Evolutionary conservation across 768 basidiomycete species (phyloP).

Genomic region (Coprinopsis marcescibilis): DNA sequence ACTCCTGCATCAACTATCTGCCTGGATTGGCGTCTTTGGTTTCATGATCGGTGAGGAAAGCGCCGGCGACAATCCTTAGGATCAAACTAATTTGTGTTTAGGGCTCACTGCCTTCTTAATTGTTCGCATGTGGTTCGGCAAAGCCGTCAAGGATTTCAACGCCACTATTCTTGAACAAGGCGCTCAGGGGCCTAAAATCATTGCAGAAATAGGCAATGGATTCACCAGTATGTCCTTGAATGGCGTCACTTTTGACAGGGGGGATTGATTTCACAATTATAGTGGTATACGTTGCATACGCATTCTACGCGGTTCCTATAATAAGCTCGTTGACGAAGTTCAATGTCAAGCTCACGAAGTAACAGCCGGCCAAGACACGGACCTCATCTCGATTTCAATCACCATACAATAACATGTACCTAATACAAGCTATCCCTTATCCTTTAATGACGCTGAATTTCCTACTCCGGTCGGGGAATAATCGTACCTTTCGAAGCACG

Average conservation of each 20-base stretch:
- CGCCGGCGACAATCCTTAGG: background rate
- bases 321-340: constrained; percentile 64
- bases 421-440: background rate
- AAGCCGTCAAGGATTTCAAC: constrained; percentile 77
- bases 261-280: constrained; percentile 2
- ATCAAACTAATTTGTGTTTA: constrained; percentile 18
- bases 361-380: constrained; percentile 1
- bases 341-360: constrained; percentile 43
- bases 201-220: constrained; percentile 61
- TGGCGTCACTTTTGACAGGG: background rate
- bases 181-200: constrained; percentile 47
- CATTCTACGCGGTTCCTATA: constrained; percentile 67
- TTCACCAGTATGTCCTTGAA: constrained; percentile 64
- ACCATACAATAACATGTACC: background rate
- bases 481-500: too few species aligned
- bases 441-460: too few species aligned
- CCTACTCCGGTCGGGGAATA: background rate
- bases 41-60: constrained; percentile 59
- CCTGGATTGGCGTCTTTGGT: constrained; percentile 75
- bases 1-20: constrained; percentile 48
- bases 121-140: constrained; percentile 76
- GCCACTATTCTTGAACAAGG: constrained; percentile 49
- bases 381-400: background rate
- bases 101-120: constrained; percentile 65
- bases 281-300: constrained; percentile 81